These are phyloP conservation scores for Aspergillus coremiiformis DNA, from an alignment of 495 filamentous ascomycete species.

Conservation along the genomic window DNA sequence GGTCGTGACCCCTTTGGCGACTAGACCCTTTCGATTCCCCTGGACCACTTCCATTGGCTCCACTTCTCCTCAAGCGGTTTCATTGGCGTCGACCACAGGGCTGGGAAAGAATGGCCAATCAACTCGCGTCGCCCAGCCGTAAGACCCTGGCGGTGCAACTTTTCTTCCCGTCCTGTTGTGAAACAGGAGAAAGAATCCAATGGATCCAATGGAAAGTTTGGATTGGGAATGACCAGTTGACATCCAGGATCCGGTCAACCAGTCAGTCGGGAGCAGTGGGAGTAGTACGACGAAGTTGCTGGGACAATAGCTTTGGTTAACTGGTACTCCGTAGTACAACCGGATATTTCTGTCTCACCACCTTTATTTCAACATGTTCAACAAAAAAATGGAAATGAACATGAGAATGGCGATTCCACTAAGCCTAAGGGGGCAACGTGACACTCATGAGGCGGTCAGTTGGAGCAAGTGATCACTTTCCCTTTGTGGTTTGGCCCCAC, in stretches of 20 bases:
- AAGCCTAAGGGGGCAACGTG: neutral
- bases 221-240: neutral
- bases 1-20: neutral
- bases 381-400: no score
- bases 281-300: no score
- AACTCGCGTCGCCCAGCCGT: neutral
- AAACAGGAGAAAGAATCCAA: neutral
- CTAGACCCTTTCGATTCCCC: neutral
- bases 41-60: no score
- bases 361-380: no score
- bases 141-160: neutral
- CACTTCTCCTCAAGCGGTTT: neutral
- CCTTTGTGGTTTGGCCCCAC: neutral
- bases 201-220: no score
- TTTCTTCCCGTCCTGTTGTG: neutral
- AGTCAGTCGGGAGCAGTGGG: no score
- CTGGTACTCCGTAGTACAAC: no score
- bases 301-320: no score
- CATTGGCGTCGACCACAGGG: neutral
- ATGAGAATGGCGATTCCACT: neutral
- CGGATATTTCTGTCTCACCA: no score
- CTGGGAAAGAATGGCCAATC: neutral
- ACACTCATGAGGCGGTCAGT: neutral
- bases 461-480: constrained; percentile 1
- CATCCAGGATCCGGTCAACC: no score